Conservation (phyloP, 257 asterid species). For the Rehmannia glutinosa region DNA sequence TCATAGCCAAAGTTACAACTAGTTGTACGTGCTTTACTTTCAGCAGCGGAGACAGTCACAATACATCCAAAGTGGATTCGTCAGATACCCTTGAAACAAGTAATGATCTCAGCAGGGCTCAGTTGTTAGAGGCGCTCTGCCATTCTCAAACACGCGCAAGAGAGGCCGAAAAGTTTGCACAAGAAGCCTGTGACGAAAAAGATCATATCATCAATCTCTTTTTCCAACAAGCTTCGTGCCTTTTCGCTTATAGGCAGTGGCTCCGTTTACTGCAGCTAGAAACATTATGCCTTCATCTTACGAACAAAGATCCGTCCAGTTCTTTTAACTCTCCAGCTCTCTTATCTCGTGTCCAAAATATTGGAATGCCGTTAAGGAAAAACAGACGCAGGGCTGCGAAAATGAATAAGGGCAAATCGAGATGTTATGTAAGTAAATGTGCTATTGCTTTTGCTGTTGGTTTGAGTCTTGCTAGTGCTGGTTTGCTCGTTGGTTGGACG, state of each 20-base stretch:
- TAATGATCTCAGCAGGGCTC: conserved; percentile 35
- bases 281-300: conserved; percentile 47
- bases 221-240: conserved; percentile 60
- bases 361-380: conserved; percentile 19
- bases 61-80: conserved; percentile 23
- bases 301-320: conserved; percentile 28
- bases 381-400: conserved; percentile 21
- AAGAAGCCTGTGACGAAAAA: conserved; percentile 56
- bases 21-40: not conserved
- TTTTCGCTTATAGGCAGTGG: conserved; percentile 66
- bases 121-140: conserved; percentile 62
- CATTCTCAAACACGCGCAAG: conserved; percentile 77
- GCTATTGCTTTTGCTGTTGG: conserved; percentile 54
- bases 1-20: not conserved
- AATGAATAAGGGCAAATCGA: conserved; percentile 19
- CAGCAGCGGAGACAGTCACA: conserved; percentile 20
- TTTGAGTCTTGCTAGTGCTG: conserved; percentile 63
- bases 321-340: conserved; percentile 12
- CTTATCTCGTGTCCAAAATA: conserved; percentile 21
- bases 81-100: conserved; percentile 17
- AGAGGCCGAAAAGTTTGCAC: conserved; percentile 64
- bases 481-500: conserved; percentile 66
- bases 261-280: conserved; percentile 57
- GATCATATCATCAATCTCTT: conserved; percentile 45
- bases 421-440: conserved; percentile 22